phyloP scores from a whole-genome alignment of 108 stramenopile species.

The Cyclostephanos invisitatus region DNA sequence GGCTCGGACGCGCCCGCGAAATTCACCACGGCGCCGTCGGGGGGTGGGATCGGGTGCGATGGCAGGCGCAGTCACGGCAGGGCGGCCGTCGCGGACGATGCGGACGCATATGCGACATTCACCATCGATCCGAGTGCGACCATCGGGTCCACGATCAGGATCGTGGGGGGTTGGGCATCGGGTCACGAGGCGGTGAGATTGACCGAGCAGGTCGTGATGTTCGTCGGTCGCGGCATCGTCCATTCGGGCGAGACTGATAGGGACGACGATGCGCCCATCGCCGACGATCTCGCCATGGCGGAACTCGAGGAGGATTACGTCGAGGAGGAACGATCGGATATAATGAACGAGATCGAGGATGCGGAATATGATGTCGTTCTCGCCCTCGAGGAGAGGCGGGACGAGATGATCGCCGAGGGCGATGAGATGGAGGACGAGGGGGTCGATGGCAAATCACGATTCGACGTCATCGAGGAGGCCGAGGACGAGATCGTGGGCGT shows the following conservation, averaged over 20 bases:
- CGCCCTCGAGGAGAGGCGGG: slow-evolving; percentile 40
- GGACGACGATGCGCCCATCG: slow-evolving; percentile 16
- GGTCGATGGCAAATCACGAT: slow-evolving; percentile 13
- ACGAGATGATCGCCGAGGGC: slow-evolving; percentile 30
- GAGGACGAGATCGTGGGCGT: slow-evolving; percentile 36
- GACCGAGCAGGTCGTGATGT: slow-evolving; percentile 48
- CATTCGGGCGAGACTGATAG: neutral
- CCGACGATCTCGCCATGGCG: slow-evolving; percentile 23
- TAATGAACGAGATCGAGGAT: slow-evolving; percentile 21
- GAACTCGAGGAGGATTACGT: slow-evolving; percentile 38
- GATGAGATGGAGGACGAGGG: slow-evolving; percentile 25
- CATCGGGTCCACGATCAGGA: slow-evolving; percentile 37
- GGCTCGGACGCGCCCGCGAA: slow-evolving; percentile 19
- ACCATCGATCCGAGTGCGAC: slow-evolving; percentile 40
- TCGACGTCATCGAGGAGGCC: slow-evolving; percentile 9
- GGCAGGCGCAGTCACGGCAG: slow-evolving; percentile 29
- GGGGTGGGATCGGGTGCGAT: slow-evolving; percentile 41
- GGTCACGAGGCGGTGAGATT: slow-evolving; percentile 73
- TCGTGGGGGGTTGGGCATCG: slow-evolving; percentile 78
- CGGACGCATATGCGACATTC: slow-evolving; percentile 27
- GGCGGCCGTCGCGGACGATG: neutral
- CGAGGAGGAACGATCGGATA: slow-evolving; percentile 29
- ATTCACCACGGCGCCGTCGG: slow-evolving; percentile 13
- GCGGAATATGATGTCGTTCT: slow-evolving; percentile 35
- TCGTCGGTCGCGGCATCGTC: slow-evolving; percentile 14